Evolutionary conservation across 371 early-diverging fungal genomes (phyloP).

Genomic region (Haplosporangium sp.): DNA sequence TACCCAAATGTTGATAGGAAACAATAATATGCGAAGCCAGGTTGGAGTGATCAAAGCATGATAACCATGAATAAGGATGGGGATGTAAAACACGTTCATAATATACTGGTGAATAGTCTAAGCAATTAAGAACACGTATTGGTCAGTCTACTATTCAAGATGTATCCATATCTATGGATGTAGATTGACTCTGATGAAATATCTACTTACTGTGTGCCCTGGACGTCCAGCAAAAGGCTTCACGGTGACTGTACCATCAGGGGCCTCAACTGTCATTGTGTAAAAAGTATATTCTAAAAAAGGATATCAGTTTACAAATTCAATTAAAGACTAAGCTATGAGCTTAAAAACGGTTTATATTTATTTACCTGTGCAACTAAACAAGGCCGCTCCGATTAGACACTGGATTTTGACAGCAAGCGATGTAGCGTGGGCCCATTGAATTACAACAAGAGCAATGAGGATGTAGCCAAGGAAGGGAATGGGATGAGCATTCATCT

Average conservation of each 20-base stretch:
- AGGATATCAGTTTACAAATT: not conserved
- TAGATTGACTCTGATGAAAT: not conserved
- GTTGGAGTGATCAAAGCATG: conserved; percentile 38
- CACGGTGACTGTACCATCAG: conserved; percentile 47
- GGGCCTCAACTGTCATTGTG: conserved; percentile 52
- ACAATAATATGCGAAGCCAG: conserved; percentile 37
- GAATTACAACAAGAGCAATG: conserved; percentile 39
- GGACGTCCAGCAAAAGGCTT: conserved; percentile 54
- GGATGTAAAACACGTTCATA: conserved; percentile 57
- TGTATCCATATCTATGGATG: not conserved
- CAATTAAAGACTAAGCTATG: too few relatives aligned
- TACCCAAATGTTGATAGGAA: conserved; percentile 55
- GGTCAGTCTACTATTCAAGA: not conserved
- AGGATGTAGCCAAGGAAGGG: conserved; percentile 44
- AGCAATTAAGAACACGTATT: not conserved
- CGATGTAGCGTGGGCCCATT: conserved; percentile 47
- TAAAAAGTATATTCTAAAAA: conserved; percentile 49
- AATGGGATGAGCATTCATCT: conserved; percentile 46
- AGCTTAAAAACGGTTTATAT: too few relatives aligned
- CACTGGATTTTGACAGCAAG: conserved; percentile 53
- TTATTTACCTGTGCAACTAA: conserved; percentile 48
- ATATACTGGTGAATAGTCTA: conserved; percentile 55
- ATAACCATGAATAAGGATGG: conserved; percentile 48
- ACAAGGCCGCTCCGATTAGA: conserved; percentile 40
- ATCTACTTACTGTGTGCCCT: conserved; percentile 43